A percentile compares a stretch with the other conserved stretches of the same genome.
Conservation (phyloP, 2,329 filamentous ascomycete species). For the Pezicula radicicola region DNA sequence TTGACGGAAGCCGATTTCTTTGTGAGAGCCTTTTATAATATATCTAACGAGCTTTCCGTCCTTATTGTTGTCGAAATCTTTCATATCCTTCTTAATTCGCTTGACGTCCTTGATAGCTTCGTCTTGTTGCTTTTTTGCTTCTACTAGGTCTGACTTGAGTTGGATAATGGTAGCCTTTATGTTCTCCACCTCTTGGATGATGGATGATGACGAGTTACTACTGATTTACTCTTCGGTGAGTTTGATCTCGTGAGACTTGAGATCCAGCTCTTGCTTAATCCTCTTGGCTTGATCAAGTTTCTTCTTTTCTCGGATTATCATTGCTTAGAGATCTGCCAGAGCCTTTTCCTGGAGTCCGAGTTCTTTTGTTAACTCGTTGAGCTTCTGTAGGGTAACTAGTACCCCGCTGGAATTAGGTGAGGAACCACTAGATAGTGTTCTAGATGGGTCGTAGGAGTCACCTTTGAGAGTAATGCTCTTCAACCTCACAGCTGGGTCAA, state of each 20-base stretch:
- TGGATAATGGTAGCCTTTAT: constrained; percentile 85
- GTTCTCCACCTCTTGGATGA: constrained; percentile 92
- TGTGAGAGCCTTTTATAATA: constrained; percentile 70
- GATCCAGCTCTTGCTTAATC: constrained; percentile 87
- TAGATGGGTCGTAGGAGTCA: constrained; percentile 94
- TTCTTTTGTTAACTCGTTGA: constrained; percentile 81
- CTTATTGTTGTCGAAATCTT: constrained; percentile 96
- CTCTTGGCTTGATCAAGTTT: constrained; percentile 82
- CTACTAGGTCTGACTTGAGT: constrained; percentile 71
- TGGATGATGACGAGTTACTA: constrained; percentile 90
- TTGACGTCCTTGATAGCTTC: constrained; percentile 85
- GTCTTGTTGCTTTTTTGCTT: constrained; percentile 76
- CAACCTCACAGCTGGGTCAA: constrained; percentile 88
- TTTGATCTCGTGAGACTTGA: constrained; percentile 93
- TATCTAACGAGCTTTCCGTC: constrained; percentile 90
- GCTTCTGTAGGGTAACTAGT: constrained; percentile 86
- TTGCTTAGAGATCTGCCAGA: constrained; percentile 69
- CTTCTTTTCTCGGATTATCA: constrained; percentile 81
- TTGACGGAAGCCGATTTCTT: constrained; percentile 82
- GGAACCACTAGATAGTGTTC: constrained; percentile 92
- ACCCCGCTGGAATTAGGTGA: constrained; percentile 92
- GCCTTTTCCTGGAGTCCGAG: constrained; percentile 67
- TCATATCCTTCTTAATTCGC: constrained; percentile 97
- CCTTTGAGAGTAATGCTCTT: constrained; percentile 95
- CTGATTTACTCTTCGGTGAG: constrained; percentile 93